Evolutionary conservation across 768 basidiomycete genomes (phyloP), one percentile per base, ranked within the genome.

Genomic region (Suillus tomentosus): DNA sequence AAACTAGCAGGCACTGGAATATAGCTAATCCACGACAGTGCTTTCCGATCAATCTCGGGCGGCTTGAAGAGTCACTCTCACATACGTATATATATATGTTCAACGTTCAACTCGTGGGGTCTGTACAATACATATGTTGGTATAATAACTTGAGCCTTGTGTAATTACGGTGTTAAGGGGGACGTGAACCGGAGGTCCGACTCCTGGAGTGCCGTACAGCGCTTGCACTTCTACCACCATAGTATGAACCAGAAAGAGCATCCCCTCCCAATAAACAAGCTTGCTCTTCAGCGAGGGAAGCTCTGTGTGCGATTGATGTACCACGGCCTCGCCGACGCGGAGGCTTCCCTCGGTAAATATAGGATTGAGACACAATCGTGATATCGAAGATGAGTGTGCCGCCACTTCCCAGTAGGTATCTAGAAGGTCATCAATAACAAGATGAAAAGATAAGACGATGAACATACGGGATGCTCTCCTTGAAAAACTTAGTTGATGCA

Each of bases 301-400:
- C 64, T 47, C 63, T 68, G 64, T 72, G 65, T 69, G 74, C 67
- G 67, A 67, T 39, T 27, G 75, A 72, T 66, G 64, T 62, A 19
- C 77, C 69, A 50, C 74, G 70, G 56, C 68, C 67, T 36, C 72
- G 75, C 43, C 69, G 66, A 63, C 82, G 79, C 39, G 78, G 82
- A 43, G 73, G 79, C 57, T 75, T 80, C 34, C 81, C 80, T 57
- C 84, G 83, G 75, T 99, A 99, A 24, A 95, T 78, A 69, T 90
- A 83, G 24, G 89, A 89, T 77, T 99, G 97, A 11, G 83, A 74
- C 61, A 99, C 88, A 72, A 99, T 98, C 6, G 91, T 91, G 39
- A 98, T 78, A 74, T 99, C 97, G 74, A 98, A 99, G 68, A 94
- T 76, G 19, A 99, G 85, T 0, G 96, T 98, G 2, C 97, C 97